Base-by-base conservation (phyloP, 805 yeast species). In the Zygotorulaspora chibaensis region DNA sequence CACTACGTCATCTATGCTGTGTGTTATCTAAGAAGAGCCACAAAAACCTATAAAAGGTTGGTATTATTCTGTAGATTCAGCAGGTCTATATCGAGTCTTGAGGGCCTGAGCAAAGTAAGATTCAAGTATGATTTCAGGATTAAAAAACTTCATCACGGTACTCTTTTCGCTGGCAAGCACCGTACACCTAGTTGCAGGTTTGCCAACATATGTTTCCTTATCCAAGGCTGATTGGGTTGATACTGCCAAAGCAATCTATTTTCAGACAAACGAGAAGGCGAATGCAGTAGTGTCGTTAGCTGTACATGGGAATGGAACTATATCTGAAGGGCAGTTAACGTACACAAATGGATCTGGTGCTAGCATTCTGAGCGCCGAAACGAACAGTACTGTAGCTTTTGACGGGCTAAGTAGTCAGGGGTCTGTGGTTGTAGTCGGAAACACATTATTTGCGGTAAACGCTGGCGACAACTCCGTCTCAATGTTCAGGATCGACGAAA, bases 371-470 rank as follows among this genome's bases (percentile, higher is more conserved):
- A 46, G 49, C 13, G 46, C 46, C 12, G 49, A 45, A 2, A 46
- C 46, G 5, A 46, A 41, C 34, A 16, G 12, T 42, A 46, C 49
- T 15, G 46, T 46, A 9, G 2, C 41, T n/a, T 42, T 39, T 10
- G 49, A 46, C 23, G 49, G 49, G 2, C 37, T 46, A 20, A 41
- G 49, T 40, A 46, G 49, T 30, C 49, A 46, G 17, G 49, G 49
- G 7, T 35, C 46, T 2, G 42, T 42, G 4, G 35, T 35, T 18
- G 42, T 42, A 2, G 38, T 35, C 10, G 49, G 42, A 6, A 36
- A 41, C 42, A 46, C 34, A 30, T 38, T 46, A 2, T 46, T 41
- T 17, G 46, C 26, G 2, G 38, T 46, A 44, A 46, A 46, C 38
- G 38, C 49, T 17, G 46, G 49, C 17, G 46, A 46, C 20, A 42